Evolutionary conservation across 2,329 filamentous ascomycete species (phyloP).

Genomic region (Coniella lustricola): DNA sequence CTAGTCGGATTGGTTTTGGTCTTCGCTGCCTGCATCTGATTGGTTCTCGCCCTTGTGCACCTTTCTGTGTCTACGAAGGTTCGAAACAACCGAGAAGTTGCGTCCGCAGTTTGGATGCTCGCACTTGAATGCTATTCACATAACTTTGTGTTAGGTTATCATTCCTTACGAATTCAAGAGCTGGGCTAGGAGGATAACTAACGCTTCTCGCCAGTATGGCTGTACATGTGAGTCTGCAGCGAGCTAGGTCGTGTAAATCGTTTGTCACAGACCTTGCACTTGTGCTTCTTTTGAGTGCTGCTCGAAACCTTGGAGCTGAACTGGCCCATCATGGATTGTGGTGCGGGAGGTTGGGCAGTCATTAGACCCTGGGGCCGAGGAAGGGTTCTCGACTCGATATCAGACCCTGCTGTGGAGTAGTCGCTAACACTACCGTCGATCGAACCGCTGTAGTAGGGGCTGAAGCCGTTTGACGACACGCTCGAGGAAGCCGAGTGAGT

Average conservation of each 20-base stretch:
- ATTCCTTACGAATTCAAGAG: not conserved
- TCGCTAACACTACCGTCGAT: slow-evolving; percentile 82
- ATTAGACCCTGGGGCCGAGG: slow-evolving; percentile 64
- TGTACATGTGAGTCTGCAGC: slow-evolving; percentile 96
- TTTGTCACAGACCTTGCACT: slow-evolving; percentile 98
- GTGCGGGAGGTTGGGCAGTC: slow-evolving; percentile 63
- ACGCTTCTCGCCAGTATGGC: slow-evolving; percentile 97
- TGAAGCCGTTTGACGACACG: slow-evolving; percentile 77
- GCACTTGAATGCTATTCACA: slow-evolving; percentile 71
- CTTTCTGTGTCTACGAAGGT: slow-evolving; percentile 88
- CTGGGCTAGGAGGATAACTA: slow-evolving; percentile 37
- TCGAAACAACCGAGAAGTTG: slow-evolving; percentile 95
- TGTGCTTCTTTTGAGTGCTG: slow-evolving; percentile 98
- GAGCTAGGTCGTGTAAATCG: slow-evolving; percentile 92
- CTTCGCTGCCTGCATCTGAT: slow-evolving; percentile 57
- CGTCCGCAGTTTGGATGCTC: slow-evolving; percentile 92
- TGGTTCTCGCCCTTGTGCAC: slow-evolving; percentile 71
- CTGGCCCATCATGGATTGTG: slow-evolving; percentile 96
- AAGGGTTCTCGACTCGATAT: slow-evolving; percentile 84
- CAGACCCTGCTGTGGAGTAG: slow-evolving; percentile 83
- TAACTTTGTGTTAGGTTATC: slow-evolving; percentile 12
- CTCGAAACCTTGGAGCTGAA: slow-evolving; percentile 96
- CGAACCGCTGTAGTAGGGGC: slow-evolving; percentile 70
- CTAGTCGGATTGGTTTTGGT: slow-evolving; percentile 51
- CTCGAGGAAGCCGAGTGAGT: slow-evolving; percentile 82